These are phyloP conservation scores for Thielaviopsis populi DNA, from an alignment of 2,329 filamentous ascomycete species.

Conservation along the genomic window DNA sequence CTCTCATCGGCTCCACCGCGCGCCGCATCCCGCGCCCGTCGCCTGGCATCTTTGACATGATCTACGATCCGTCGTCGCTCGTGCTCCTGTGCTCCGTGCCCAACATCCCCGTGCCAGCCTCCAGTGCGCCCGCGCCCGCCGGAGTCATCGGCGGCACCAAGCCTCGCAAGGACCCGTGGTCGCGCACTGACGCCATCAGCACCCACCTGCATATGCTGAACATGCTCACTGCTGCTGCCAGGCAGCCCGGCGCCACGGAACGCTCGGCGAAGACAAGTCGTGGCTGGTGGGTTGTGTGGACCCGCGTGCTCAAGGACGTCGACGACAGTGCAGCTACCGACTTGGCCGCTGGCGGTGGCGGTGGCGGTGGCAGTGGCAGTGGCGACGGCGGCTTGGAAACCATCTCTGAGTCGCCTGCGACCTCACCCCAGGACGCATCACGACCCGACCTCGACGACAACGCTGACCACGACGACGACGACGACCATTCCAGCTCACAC, in stretches of 20 bases:
- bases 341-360: neutral
- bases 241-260: slow-evolving; percentile 35
- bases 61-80: slow-evolving; percentile 43
- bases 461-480: slow-evolving; percentile 15
- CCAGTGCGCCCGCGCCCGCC: slow-evolving; percentile 18
- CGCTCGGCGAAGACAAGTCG: slow-evolving; percentile 50
- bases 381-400: slow-evolving; percentile 10
- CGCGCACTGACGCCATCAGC: slow-evolving; percentile 46
- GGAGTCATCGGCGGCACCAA: slow-evolving; percentile 5
- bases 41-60: slow-evolving; percentile 39
- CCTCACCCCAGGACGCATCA: neutral
- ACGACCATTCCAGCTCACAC: slow-evolving; percentile 15
- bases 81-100: slow-evolving; percentile 50
- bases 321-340: neutral
- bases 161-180: slow-evolving; percentile 31
- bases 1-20: slow-evolving; percentile 39
- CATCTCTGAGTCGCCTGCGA: slow-evolving; percentile 11
- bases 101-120: slow-evolving; percentile 41
- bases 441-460: slow-evolving; percentile 14
- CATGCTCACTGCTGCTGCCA: slow-evolving; percentile 30
- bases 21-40: slow-evolving; percentile 40
- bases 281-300: slow-evolving; percentile 59
- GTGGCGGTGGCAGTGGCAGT: too few species aligned
- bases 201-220: slow-evolving; percentile 50
- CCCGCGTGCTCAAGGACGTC: slow-evolving; percentile 31